phyloP scores from a whole-genome alignment of 176 grass and related monocot species.

The Aegilops sharonensis region DNA sequence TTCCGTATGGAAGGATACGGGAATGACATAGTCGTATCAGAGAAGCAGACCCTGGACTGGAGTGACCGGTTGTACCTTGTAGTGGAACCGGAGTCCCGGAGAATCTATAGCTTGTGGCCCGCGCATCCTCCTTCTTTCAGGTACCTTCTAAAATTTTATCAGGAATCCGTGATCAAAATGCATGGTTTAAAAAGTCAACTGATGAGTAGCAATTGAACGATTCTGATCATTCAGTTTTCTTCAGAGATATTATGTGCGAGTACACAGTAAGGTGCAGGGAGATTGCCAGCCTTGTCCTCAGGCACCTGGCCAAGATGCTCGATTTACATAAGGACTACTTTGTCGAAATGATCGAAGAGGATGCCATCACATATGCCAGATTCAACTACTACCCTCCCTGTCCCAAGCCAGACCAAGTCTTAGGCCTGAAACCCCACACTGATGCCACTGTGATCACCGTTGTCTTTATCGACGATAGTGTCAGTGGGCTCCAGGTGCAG shows the following conservation, averaged over 20 bases:
- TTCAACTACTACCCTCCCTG: slow-evolving; percentile 63
- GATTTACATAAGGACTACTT: slow-evolving; percentile 27
- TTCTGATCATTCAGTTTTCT: background rate
- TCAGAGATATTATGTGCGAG: slow-evolving; percentile 34
- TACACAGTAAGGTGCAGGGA: slow-evolving; percentile 34
- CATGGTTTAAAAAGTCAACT: background rate
- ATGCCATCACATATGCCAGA: slow-evolving; percentile 29
- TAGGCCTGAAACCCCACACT: slow-evolving; percentile 53
- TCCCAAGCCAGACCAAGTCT: slow-evolving; percentile 40
- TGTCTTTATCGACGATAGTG: slow-evolving; percentile 38
- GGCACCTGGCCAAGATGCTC: slow-evolving; percentile 24
- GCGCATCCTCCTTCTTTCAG: background rate
- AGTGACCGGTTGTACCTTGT: slow-evolving; percentile 43
- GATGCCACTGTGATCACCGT: slow-evolving; percentile 52
- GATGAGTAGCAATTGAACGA: background rate
- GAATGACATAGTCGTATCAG: slow-evolving; percentile 34
- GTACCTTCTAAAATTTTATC: background rate
- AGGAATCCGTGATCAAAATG: background rate
- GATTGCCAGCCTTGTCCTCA: slow-evolving; percentile 19
- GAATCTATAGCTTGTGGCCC: slow-evolving; percentile 1
- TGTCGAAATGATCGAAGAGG: slow-evolving; percentile 11
- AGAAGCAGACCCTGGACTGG: slow-evolving; percentile 59
- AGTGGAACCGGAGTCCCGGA: slow-evolving; percentile 38
- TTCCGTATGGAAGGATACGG: slow-evolving; percentile 59
- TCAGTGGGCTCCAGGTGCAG: slow-evolving; percentile 52